These are phyloP conservation scores for Dujonia santamariae DNA, from an alignment of 1,139 yeast species.

Conservation along the genomic window DNA sequence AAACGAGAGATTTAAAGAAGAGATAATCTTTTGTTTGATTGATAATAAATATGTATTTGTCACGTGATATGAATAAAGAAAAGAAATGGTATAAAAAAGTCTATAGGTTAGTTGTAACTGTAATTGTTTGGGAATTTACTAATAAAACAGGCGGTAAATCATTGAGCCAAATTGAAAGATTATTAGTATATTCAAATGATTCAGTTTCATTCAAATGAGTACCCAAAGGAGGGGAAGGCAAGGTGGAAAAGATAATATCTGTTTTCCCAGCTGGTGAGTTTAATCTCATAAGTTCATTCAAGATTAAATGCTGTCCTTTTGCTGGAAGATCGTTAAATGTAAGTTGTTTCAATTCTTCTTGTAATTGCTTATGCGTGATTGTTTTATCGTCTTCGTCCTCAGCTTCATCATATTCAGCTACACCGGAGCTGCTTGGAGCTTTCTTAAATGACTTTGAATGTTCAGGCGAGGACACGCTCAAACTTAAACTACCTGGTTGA, in stretches of 20 bases:
- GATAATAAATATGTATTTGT: too few relatives aligned
- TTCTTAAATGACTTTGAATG: not conserved
- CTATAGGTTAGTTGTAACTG: conserved; percentile 86
- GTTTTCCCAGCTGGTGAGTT: conserved; percentile 57
- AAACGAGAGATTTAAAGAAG: too few relatives aligned
- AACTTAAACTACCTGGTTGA: conserved; percentile 1
- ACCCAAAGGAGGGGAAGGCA: conserved; percentile 85
- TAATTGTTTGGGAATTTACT: conserved; percentile 87
- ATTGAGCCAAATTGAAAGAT: conserved; percentile 76
- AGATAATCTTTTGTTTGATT: too few relatives aligned
- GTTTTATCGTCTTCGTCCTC: conserved; percentile 10
- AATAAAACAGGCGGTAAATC: conserved; percentile 79
- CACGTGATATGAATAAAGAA: too few relatives aligned
- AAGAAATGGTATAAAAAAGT: too few relatives aligned
- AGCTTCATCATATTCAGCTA: not conserved
- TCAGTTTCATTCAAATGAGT: conserved; percentile 70
- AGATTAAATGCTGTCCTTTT: conserved; percentile 81
- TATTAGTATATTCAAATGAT: conserved; percentile 70
- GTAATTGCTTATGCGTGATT: conserved; percentile 36
- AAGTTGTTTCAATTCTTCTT: conserved; percentile 38
- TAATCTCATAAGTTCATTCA: conserved; percentile 78
- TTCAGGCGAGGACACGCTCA: not conserved
- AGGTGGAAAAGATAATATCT: conserved; percentile 76
- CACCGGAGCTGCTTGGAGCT: too few relatives aligned
- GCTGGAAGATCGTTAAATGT: conserved; percentile 87